phyloP scores from a whole-genome alignment of 192 early-diverging fungal genomes.

The Chytriomyces confervae region DNA sequence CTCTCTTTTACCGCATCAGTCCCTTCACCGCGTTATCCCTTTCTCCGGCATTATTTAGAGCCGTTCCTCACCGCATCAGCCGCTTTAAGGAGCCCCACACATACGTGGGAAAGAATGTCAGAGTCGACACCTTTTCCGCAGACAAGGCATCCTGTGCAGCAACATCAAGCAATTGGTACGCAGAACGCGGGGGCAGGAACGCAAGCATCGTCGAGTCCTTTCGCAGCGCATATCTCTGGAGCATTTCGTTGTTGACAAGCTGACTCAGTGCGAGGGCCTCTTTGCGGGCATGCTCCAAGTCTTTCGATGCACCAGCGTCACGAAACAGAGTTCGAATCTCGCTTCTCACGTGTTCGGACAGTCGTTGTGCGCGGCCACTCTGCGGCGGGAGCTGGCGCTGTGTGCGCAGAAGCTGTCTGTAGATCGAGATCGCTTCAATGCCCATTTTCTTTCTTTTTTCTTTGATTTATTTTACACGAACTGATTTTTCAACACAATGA shows the following conservation, averaged over 20 bases:
- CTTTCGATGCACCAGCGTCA: background rate
- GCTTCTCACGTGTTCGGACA: constrained; percentile 1
- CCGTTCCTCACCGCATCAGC: constrained; percentile 13
- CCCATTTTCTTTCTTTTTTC: background rate
- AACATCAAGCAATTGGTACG: constrained; percentile 23
- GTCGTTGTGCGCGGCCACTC: constrained; percentile 19
- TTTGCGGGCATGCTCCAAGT: constrained; percentile 3
- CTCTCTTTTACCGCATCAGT: no score
- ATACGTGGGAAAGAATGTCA: constrained; percentile 32
- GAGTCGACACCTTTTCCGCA: constrained; percentile 19
- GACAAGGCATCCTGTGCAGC: constrained; percentile 15
- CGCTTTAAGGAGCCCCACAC: constrained; percentile 16
- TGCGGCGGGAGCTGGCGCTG: constrained; percentile 14
- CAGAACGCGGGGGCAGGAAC: constrained; percentile 12
- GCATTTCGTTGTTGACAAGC: background rate
- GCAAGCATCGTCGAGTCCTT: background rate
- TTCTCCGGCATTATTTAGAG: no score
- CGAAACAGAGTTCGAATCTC: background rate
- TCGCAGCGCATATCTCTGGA: constrained; percentile 5
- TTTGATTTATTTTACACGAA: constrained; percentile 9
- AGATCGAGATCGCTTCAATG: background rate
- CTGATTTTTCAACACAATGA: background rate
- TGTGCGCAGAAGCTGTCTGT: constrained; percentile 21
- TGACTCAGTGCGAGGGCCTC: background rate
- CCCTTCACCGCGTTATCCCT: no score